Conservation (phyloP, 1,284 basidiomycete species). For the Malassezia restricta region DNA sequence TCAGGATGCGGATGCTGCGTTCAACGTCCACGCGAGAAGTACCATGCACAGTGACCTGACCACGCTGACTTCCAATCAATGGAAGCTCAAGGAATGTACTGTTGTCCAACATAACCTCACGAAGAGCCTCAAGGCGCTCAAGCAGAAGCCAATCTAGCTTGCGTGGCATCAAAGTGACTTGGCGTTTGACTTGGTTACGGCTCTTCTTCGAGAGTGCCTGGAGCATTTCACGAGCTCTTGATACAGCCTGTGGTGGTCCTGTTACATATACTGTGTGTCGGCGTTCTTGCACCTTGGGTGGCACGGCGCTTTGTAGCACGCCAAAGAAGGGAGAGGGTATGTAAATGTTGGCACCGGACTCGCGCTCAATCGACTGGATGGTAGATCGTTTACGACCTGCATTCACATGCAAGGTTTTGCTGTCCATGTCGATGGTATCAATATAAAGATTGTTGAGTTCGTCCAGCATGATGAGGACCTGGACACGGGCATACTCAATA, state of each 20-base stretch:
- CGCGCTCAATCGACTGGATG: conserved; percentile 86
- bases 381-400: conserved; percentile 76
- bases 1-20: conserved; percentile 82
- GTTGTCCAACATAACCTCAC: conserved; percentile 85
- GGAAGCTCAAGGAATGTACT: conserved; percentile 91
- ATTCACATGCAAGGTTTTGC: conserved; percentile 83
- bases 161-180: conserved; percentile 83
- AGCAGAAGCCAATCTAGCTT: conserved; percentile 97
- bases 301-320: conserved; percentile 51
- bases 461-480: conserved; percentile 83
- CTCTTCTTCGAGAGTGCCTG: conserved; percentile 72
- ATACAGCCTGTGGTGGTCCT: conserved; percentile 63
- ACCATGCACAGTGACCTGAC: conserved; percentile 83
- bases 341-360: conserved; percentile 94
- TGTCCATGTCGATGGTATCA: conserved; percentile 84
- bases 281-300: conserved; percentile 50
- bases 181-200: conserved; percentile 78
- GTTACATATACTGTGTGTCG: conserved; percentile 86
- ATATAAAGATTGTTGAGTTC: conserved; percentile 60
- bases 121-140: conserved; percentile 79
- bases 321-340: conserved; percentile 80
- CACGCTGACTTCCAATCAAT: conserved; percentile 74
- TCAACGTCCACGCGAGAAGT: conserved; percentile 91
- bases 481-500: conserved; percentile 78
- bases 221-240: conserved; percentile 87